Conservation (phyloP, 495 filamentous ascomycete species). For the Lasiosphaeria hispida region DNA sequence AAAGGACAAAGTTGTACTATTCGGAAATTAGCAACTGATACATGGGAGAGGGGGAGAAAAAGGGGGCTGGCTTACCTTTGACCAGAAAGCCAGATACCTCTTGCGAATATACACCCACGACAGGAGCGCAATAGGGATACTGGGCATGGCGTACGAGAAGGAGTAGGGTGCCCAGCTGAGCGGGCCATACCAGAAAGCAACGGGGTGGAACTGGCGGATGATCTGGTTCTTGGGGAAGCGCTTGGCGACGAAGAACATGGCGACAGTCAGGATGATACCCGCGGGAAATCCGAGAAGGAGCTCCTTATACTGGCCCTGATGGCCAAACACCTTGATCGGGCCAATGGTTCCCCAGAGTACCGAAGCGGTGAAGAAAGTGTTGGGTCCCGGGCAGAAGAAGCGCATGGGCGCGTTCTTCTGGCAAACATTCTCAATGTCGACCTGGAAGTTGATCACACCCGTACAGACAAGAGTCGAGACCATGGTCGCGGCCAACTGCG, state of each 20-base stretch:
- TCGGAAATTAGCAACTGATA: background rate
- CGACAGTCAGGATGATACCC: conserved; percentile 31
- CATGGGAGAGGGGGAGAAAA: background rate
- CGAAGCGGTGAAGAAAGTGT: conserved; percentile 44
- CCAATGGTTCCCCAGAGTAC: conserved; percentile 47
- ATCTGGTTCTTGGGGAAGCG: conserved; percentile 28
- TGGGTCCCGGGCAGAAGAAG: conserved; percentile 41
- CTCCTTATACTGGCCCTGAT: conserved; percentile 36
- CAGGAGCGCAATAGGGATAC: conserved; percentile 38
- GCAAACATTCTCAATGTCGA: conserved; percentile 38
- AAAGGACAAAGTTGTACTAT: conserved; percentile 44
- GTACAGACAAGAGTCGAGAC: conserved; percentile 41
- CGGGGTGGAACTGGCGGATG: conserved; percentile 40
- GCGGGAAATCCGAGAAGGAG: conserved; percentile 40
- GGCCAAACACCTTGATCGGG: conserved; percentile 41
- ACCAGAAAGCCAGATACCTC: conserved; percentile 39
- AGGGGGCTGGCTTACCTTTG: conserved; percentile 40
- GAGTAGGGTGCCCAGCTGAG: conserved; percentile 39
- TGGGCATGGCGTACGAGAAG: conserved; percentile 38
- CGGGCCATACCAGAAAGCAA: conserved; percentile 37
- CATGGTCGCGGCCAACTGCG: conserved; percentile 41
- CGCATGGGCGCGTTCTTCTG: conserved; percentile 36
- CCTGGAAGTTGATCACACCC: conserved; percentile 41
- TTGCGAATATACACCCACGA: conserved; percentile 38
- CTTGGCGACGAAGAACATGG: conserved; percentile 30